A percentile compares a stretch with the other conserved stretches of the same genome.
These are phyloP conservation scores for Paulownia fortunei DNA, from an alignment of 257 asterid species.

Conservation along the genomic window DNA sequence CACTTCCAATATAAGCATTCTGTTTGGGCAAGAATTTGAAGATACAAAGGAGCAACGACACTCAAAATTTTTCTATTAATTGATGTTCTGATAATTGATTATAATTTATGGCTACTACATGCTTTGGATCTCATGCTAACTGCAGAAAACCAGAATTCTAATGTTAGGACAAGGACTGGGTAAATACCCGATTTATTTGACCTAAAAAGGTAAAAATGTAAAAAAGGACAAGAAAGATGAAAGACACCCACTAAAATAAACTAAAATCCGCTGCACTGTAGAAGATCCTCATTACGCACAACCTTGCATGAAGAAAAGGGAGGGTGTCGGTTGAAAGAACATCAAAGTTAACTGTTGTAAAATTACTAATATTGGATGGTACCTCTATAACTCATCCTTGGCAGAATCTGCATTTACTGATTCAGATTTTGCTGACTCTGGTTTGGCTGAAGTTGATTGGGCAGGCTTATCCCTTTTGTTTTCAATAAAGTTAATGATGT, in stretches of 20 bases:
- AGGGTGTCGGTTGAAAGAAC: neutral
- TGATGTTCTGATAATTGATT: neutral
- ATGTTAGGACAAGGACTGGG: slow-evolving; percentile 36
- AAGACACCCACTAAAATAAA: neutral
- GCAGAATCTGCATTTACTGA: slow-evolving; percentile 33
- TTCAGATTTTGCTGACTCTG: slow-evolving; percentile 38
- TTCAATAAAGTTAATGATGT: slow-evolving; percentile 60
- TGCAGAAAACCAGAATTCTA: slow-evolving; percentile 5
- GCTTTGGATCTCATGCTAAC: slow-evolving; percentile 17
- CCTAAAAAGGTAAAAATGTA: slow-evolving; percentile 7
- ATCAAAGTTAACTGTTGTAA: neutral
- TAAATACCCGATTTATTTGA: slow-evolving; percentile 37
- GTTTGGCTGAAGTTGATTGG: slow-evolving; percentile 30
- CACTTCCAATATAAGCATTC: no score
- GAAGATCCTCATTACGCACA: slow-evolving; percentile 29
- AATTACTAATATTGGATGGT: neutral
- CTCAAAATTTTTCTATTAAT: neutral
- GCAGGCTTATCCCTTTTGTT: slow-evolving; percentile 51
- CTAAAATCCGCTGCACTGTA: slow-evolving; percentile 18
- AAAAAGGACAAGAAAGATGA: neutral
- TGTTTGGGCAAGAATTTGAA: neutral
- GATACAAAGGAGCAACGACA: neutral
- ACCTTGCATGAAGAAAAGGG: slow-evolving; percentile 28
- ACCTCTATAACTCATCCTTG: slow-evolving; percentile 75
- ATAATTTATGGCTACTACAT: slow-evolving; percentile 35